These are phyloP conservation scores for Diaporthe helianthi DNA, from an alignment of 2,329 filamentous ascomycete genomes.

Conservation along the genomic window DNA sequence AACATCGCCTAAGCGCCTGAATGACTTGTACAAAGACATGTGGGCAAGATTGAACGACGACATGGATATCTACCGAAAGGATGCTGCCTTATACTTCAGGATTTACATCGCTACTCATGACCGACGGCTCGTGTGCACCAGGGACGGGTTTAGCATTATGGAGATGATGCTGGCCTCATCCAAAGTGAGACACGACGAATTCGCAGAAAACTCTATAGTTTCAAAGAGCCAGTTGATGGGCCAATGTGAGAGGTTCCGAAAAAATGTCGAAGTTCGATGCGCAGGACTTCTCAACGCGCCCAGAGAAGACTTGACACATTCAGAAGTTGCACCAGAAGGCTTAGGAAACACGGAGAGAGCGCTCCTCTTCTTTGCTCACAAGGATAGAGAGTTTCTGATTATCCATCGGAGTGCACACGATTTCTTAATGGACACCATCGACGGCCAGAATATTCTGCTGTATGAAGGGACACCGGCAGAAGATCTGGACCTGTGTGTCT, in stretches of 20 bases:
- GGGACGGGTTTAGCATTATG: neutral
- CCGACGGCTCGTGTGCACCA: neutral
- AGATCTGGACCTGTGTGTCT: neutral
- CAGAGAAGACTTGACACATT: neutral
- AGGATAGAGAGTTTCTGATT: neutral
- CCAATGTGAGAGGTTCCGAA: neutral
- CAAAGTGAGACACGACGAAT: fast-evolving
- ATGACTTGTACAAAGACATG: slow-evolving; percentile 6
- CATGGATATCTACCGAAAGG: neutral
- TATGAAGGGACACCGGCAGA: neutral
- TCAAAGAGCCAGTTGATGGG: neutral
- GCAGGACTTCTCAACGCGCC: neutral
- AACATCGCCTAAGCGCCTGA: neutral
- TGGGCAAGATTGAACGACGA: neutral
- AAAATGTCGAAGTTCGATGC: neutral
- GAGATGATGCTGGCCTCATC: neutral
- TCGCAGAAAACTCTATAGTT: neutral
- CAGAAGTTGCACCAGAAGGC: neutral
- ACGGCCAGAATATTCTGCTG: neutral
- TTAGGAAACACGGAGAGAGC: neutral
- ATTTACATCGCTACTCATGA: neutral
- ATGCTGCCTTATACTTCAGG: neutral
- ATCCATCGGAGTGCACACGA: slow-evolving; percentile 7
- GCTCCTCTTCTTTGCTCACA: neutral
- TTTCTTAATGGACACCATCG: slow-evolving; percentile 34